Evolutionary conservation across 768 basidiomycete genomes (phyloP), one percentile per base, ranked within the genome.

Genomic region (Hericium coralloides): DNA sequence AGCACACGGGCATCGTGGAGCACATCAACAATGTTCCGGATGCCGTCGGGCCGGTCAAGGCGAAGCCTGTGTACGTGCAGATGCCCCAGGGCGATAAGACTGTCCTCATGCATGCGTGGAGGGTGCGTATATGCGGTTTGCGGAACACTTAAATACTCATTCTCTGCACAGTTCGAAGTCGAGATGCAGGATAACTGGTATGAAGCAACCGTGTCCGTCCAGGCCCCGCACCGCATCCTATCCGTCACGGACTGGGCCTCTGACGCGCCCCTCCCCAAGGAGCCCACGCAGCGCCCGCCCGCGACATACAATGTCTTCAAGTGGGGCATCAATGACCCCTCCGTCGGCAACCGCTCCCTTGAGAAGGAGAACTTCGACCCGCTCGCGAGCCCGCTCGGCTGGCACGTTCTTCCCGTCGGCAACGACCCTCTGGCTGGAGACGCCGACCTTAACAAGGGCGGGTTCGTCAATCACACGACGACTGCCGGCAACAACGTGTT

Each of bases 101-200:
- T 12, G 76, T 79, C 26, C 77, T 95, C 39, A 77, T 80, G 65
- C 81, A 92, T 59, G 92, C 92, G 4, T 98, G 89, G 90, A 87
- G 84, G 78, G 83, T 83, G 38, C 17, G 74, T 65, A 7, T 4
- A 8, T 22, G 23, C 20, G 37, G 3, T 48, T 22, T 20, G 10
- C 37, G 3, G 47, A 12, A 20, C 20, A 9, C 26, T 49, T 9
- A n/a, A 3, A 17, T 5, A 52, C 47, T 54, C 52, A 58, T 15
- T 17, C 12, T 22, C n/a, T n/a, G 4, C n/a, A n/a, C 45, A 87
- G 84, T 89, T 94, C 65, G 92, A 94, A 67, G 87, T 95, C 48
- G 89, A 93, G 77, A 92, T 95, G 88, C 67, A 85, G 66, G 85
- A 97, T 72, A 98, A 94, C 72, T 95, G 92, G 92, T 98, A 98